Percentiles rank a stretch among this genome's conserved stretches.
These are phyloP conservation scores for Magnusiomyces paraingens DNA, from an alignment of 1,139 yeast genomes.

Conservation along the genomic window DNA sequence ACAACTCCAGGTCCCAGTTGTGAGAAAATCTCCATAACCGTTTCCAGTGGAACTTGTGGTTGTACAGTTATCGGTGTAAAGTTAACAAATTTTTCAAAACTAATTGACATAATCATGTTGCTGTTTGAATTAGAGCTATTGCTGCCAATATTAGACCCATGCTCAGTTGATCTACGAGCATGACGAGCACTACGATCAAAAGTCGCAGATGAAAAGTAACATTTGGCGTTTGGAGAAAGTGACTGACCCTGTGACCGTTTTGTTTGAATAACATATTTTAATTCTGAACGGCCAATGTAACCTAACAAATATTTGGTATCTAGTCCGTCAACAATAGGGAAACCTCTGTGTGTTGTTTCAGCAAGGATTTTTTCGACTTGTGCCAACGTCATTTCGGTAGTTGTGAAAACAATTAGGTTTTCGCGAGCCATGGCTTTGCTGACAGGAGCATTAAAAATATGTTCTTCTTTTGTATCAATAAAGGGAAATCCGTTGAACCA, in stretches of 20 bases:
- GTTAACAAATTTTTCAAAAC: conserved; percentile 15
- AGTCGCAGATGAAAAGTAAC: conserved; percentile 18
- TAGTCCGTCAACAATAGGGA: conserved; percentile 26
- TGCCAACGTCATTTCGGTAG: conserved; percentile 34
- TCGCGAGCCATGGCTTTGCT: conserved; percentile 59
- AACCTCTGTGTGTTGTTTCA: conserved; percentile 44
- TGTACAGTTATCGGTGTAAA: conserved; percentile 64
- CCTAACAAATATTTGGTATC: conserved; percentile 27
- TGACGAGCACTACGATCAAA: no score
- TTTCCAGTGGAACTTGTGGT: conserved; percentile 51
- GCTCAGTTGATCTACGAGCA: no score
- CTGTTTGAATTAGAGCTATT: background rate
- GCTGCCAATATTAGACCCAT: background rate
- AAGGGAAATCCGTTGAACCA: conserved; percentile 81
- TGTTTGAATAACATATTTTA: conserved; percentile 26
- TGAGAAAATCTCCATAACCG: conserved; percentile 61
- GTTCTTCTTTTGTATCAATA: conserved; percentile 69
- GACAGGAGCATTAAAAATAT: conserved; percentile 48
- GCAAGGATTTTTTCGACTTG: conserved; percentile 33
- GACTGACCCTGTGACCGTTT: conserved; percentile 15
- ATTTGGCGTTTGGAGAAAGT: conserved; percentile 16
- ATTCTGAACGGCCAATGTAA: conserved; percentile 33
- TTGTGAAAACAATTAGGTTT: conserved; percentile 43
- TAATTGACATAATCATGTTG: conserved; percentile 7
- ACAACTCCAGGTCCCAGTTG: conserved; percentile 77